Evolutionary conservation across 2,329 filamentous ascomycete genomes (phyloP), one percentile per base, ranked within the genome.

Genomic region (Tolypocladium tundrense): DNA sequence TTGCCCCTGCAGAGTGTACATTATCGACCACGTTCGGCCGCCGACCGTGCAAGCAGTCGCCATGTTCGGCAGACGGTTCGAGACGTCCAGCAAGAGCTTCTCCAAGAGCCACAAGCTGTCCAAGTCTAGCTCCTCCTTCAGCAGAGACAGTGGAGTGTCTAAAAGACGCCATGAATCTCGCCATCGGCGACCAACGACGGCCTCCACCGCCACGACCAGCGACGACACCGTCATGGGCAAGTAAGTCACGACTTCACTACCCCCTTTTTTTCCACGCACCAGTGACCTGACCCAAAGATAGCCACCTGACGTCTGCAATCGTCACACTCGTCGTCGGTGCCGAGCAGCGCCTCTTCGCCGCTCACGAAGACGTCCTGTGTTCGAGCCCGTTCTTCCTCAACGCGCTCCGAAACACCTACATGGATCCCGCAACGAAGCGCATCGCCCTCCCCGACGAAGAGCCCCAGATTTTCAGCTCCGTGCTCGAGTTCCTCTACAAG

Each of bases 401-500:
- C 53, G 70, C 70, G 56, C 65, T 75, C 10, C 68, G 70, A 58
- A 71, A 67, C 60, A 64, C 66, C 14, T 73, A 69, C 63, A 68
- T 69, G 63, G 72, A 73, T 54, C 61, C 66, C 27, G 57, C 67
- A 5, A 66, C 68, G 69, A 91, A 90, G 74, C 86, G 87, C 57
- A 88, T 96, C 69, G 81, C 87, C 55, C 83, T 96, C 2, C 88
- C 90, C 1, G 85, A 93, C 60, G 92, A 96, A 72, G 87, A 92
- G 65, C 91, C 92, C 24, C 91, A 96, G 70, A 87, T 96, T 67
- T 92, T 97, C 73, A 95, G 90, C 9, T 91, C 88, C 7, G 81
- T 97, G 13, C 85, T 97, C 58, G 92, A 97, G 70, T 96, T 88
- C 65, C 84, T 97, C 58, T 95, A 95, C 81, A 95, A 95, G 75